Base-by-base conservation (phyloP, 768 basidiomycete species). In the Phanerodontia chrysosporium region DNA sequence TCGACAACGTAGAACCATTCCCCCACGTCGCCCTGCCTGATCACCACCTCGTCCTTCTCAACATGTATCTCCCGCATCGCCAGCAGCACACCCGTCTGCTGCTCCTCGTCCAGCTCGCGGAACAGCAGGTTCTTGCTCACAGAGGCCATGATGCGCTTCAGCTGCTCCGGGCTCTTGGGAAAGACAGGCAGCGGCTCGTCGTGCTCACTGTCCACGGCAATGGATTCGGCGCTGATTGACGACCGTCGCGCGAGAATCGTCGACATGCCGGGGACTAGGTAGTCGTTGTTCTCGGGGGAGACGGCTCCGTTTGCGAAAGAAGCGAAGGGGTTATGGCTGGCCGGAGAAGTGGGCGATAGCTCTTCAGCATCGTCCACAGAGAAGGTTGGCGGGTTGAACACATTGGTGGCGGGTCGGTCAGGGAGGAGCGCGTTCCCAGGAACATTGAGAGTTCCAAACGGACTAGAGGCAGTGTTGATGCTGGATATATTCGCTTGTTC, bases 1-100 rank as follows among this genome's bases (percentile, higher is more conserved):
- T 98, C 97, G 63, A 98, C 94, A 55, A 98, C 92, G 73, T 99
- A 99, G 73, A 98, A 98, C 74, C 87, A 95, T 67, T 98, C 95
- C 55, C 97, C 97, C 21, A 92, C 90, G 65, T 97, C 95, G 49
- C 97, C 97, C 73, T 99, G 97, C 51, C 90, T 84, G 65, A 99
- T 98, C 61, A 99, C 88, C n/a, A 95, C 87, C 64, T 95, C 87
- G 62, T 88, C 87, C 61, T 82, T 76, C 29, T 73, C 75, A 14
- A 92, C 85, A 6, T 74, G 77, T 48, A 85, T 81, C 75, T 99
- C 97, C 71, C 89, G 89, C 95, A 99, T 98, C 25, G 97, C 97
- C 57, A 89, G 90, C 24, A 98, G 78, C 21, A 95, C 96, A 46
- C 95, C 94, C 0, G 83, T 84, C 73, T 92, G 89, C 73, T 98